These are phyloP conservation scores for Spencermartinsiella europaea DNA, from an alignment of 805 yeast species.

Conservation along the genomic window DNA sequence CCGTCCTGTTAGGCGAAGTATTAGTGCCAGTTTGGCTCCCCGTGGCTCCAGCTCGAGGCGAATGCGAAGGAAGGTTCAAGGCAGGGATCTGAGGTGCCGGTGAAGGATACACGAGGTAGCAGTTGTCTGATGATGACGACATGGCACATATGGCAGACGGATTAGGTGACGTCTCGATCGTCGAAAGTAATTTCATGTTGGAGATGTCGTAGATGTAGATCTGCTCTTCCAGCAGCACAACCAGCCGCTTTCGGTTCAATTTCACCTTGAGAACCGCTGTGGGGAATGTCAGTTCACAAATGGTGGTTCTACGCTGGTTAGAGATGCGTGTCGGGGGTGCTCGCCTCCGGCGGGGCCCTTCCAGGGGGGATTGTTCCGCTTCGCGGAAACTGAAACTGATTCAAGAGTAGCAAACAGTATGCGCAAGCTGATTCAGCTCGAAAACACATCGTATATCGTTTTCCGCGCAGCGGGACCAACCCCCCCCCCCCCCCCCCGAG, in stretches of 20 bases:
- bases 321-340: too few species aligned
- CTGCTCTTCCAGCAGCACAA: conserved; percentile 75
- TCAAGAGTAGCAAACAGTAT: too few species aligned
- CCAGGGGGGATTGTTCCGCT: too few species aligned
- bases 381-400: too few species aligned
- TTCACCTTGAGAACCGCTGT: conserved; percentile 64
- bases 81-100: conserved; percentile 31
- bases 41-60: conserved; percentile 14
- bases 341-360: too few species aligned
- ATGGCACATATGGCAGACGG: conserved; percentile 35
- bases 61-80: conserved; percentile 14
- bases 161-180: conserved; percentile 54
- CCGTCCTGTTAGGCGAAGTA: conserved; percentile 34
- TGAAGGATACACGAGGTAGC: conserved; percentile 53
- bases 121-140: conserved; percentile 39
- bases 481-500: too few species aligned
- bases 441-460: too few species aligned
- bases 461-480: too few species aligned
- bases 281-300: conserved; percentile 88
- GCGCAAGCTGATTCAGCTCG: too few species aligned
- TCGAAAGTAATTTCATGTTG: conserved; percentile 76
- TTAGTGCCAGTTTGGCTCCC: conserved; percentile 4
- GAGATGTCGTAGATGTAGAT: conserved; percentile 85
- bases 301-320: conserved; percentile 50
- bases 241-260: conserved; percentile 75